Evolutionary conservation across 768 basidiomycete genomes (phyloP).

Genomic region (Tulasnella sp.): DNA sequence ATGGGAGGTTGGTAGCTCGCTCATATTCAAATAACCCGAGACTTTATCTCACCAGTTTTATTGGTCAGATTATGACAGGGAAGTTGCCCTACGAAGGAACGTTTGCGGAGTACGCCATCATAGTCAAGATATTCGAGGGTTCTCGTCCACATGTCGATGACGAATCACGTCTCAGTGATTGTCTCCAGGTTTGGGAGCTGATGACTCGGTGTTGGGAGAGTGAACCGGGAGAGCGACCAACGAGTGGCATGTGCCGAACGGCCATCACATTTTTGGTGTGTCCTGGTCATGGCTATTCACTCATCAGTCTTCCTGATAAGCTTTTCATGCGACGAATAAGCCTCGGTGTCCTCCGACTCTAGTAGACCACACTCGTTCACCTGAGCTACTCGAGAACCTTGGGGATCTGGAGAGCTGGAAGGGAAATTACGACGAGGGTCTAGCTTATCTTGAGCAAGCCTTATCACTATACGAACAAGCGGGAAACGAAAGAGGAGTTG

Average conservation of each 20-base stretch:
- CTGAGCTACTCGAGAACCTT: not conserved
- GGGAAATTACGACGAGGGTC: not conserved
- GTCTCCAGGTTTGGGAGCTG: not conserved
- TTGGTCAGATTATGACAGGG: not conserved
- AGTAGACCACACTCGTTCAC: not conserved
- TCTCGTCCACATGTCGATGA: not conserved
- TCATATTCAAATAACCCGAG: too few relatives aligned
- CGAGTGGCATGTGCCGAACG: not conserved
- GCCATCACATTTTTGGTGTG: not conserved
- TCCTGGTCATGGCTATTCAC: too few relatives aligned
- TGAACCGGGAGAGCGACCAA: not conserved
- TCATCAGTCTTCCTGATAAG: too few relatives aligned
- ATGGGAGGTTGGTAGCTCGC: not conserved
- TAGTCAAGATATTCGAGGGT: not conserved
- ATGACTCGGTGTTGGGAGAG: not conserved
- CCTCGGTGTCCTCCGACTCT: not conserved
- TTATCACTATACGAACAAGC: not conserved
- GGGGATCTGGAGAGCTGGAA: not conserved
- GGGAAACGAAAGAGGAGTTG: not conserved
- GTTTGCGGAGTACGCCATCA: not conserved
- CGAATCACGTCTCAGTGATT: not conserved
- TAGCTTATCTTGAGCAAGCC: not conserved
- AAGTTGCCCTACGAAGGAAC: not conserved
- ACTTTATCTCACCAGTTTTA: too few relatives aligned
- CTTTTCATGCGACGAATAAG: not conserved